Conservation (phyloP, 2,329 filamentous ascomycete genomes). For the Cytospora leucostoma region DNA sequence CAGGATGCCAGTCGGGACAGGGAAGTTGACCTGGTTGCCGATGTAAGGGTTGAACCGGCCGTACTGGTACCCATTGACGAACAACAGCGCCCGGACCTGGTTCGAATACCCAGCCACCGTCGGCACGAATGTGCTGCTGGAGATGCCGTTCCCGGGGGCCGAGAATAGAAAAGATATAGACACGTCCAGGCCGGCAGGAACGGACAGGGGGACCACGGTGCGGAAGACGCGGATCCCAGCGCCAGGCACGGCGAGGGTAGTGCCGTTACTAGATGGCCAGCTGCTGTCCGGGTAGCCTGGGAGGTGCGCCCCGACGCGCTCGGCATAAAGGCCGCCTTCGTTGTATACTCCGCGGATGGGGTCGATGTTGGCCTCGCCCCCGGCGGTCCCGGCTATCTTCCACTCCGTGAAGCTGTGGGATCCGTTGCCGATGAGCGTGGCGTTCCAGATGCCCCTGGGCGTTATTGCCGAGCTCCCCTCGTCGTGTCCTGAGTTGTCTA, state of each 20-base stretch:
- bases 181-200: conserved; percentile 55
- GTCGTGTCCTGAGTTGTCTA: conserved; percentile 63
- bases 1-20: conserved; percentile 60
- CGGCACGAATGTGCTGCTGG: conserved; percentile 41
- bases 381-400: conserved; percentile 60
- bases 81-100: conserved; percentile 53
- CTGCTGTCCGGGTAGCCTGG: conserved; percentile 53
- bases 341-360: conserved; percentile 56
- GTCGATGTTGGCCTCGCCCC: conserved; percentile 54
- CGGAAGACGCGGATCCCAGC: conserved; percentile 60
- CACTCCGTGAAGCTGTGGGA: conserved; percentile 51
- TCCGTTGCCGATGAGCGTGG: conserved; percentile 46
- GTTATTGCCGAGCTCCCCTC: conserved; percentile 50
- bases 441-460: conserved; percentile 54
- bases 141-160: conserved; percentile 38
- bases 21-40: conserved; percentile 61
- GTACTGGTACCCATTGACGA: conserved; percentile 67
- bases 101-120: conserved; percentile 38
- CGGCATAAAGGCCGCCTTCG: conserved; percentile 60
- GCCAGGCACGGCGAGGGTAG: conserved; percentile 44
- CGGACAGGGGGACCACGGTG: conserved; percentile 50
- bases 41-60: conserved; percentile 61
- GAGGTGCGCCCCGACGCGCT: conserved; percentile 60
- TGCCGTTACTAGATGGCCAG: conserved; percentile 41
- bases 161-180: conserved; percentile 57